Evolutionary conservation across 169 alveolate genomes (phyloP).

Genomic region (Plasmodium coatneyi): DNA sequence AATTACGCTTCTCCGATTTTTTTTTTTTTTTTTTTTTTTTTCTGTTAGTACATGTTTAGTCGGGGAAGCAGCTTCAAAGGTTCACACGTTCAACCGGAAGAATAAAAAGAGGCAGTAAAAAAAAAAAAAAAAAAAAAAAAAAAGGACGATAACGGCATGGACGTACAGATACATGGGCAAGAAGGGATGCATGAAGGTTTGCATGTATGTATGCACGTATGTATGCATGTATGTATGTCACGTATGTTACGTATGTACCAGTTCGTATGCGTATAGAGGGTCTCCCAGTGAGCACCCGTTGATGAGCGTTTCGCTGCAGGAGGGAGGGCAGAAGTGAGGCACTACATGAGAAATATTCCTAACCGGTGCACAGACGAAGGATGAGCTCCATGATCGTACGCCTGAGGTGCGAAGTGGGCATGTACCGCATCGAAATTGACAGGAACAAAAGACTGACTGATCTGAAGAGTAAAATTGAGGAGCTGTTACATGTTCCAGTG

Average conservation of each 20-base stretch:
- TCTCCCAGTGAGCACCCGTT: neutral
- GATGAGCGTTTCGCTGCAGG: neutral
- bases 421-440: slow-evolving; percentile 37
- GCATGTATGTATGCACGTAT: neutral
- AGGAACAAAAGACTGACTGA: slow-evolving; percentile 6
- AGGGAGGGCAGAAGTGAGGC: neutral
- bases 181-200: neutral
- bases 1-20: neutral
- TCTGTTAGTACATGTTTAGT: neutral
- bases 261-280: neutral
- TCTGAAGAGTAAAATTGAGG: slow-evolving; percentile 44
- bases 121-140: neutral
- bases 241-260: neutral
- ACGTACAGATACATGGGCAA: neutral
- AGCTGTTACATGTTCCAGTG: slow-evolving; percentile 28
- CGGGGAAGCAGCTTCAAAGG: neutral
- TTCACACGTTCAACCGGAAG: neutral
- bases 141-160: neutral
- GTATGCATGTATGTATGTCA: neutral
- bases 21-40: too few species aligned
- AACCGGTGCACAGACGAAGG: neutral
- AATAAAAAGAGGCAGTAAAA: neutral
- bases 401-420: slow-evolving; percentile 20
- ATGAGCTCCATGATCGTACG: slow-evolving; percentile 48
- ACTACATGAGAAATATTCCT: neutral